Evolutionary conservation across 345 rosid species (phyloP).

Genomic region (Nephelium lappaceum): DNA sequence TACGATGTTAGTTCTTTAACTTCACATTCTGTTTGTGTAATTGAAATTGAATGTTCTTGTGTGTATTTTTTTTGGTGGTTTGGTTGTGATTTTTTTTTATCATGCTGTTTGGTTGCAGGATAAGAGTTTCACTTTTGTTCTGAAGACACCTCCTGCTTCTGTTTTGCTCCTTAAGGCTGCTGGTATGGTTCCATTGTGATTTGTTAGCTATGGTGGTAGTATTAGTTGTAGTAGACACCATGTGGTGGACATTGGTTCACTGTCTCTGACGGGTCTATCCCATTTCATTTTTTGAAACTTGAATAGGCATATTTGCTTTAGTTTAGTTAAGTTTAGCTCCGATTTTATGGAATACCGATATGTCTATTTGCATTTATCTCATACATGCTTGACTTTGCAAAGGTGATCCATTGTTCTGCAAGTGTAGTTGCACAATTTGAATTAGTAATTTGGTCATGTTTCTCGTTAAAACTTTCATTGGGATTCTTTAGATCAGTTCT

Average conservation of each 20-base stretch:
- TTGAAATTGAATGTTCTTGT: neutral
- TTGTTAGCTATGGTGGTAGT: neutral
- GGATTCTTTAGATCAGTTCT: neutral
- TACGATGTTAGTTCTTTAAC: slow-evolving; percentile 59
- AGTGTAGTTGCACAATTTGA: neutral
- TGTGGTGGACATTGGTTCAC: slow-evolving; percentile 4
- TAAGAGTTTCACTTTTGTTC: slow-evolving; percentile 89
- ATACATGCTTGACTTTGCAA: neutral
- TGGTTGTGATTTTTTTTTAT: neutral
- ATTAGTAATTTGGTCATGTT: neutral
- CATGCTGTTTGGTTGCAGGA: slow-evolving; percentile 54
- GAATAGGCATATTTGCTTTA: neutral
- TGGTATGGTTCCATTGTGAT: slow-evolving; percentile 43
- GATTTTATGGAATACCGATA: neutral
- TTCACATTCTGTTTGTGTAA: neutral
- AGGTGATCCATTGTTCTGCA: neutral
- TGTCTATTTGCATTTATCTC: neutral
- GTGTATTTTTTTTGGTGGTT: neutral
- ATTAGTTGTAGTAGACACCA: neutral
- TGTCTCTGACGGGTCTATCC: neutral
- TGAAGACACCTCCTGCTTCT: slow-evolving; percentile 98
- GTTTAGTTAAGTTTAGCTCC: neutral
- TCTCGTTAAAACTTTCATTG: neutral
- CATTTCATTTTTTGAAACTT: neutral
- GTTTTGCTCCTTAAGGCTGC: slow-evolving; percentile 93